Base-by-base conservation (phyloP, 2,329 filamentous ascomycete genomes). In the Fusarium continuum region DNA sequence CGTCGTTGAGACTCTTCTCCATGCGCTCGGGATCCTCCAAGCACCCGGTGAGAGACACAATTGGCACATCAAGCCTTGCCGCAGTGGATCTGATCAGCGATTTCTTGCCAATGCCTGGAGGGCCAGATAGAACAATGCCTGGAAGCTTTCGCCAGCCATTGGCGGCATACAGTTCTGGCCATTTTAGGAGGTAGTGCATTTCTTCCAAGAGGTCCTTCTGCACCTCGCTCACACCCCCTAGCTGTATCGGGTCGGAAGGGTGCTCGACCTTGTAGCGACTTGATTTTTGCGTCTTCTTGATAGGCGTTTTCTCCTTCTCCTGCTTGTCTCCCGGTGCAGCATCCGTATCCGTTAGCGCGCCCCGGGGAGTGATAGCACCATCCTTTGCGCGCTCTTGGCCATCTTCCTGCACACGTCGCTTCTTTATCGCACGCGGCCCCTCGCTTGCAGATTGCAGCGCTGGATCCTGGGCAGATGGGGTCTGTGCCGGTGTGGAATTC, bases 31-130 rank as follows among this genome's bases (percentile, higher is more conserved):
- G 68, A n/a, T 79, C 77, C 2, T 70, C 60, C 2, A 81, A 72
- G 16, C 76, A 78, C 4, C 65, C 67, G 0, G 68, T 70, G 1
- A 80, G 65, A 2, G 88, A 85, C 46, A 96, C 85, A 56, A 94
- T 90, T 0, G 91, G 90, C 1, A 94, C 86, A 2, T 86, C 87
- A 14, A 92, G 79, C 59, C 87, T 85, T 3, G 89, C 88, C 2
- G 92, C 91, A 62, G 91, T 87, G 1, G 88, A 89, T 69, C 89
- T 86, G 7, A 91, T 87, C 40, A 94, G 84, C 73, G 91, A 88
- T 0, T 88, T 92, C 74, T 96, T 95, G 61, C 92, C 92, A 62
- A 90, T 92, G 16, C 91, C 91, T 2, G 90, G 86, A 1, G 92
- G 92, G 0, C 92, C 92, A 67, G 93, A 90, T 2, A 96, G 77